A percentile compares a stretch with the other conserved stretches of the same genome.
phyloP scores from a whole-genome alignment of 1,139 yeast genomes.

The Lodderomyces jiufengensis region DNA sequence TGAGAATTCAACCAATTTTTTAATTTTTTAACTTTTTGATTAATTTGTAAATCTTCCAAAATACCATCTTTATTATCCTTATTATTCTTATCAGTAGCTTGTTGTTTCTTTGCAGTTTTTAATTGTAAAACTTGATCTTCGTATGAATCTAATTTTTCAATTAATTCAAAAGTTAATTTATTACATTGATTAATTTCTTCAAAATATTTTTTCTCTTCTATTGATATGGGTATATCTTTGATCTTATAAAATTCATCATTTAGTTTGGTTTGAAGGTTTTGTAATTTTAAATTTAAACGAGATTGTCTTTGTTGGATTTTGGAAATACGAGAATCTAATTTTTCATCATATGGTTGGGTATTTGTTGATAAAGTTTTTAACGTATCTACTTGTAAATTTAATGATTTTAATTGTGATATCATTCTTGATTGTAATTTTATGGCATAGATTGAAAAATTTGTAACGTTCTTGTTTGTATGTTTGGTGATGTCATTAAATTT shows the following conservation, averaged over 20 bases:
- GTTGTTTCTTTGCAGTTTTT: not conserved
- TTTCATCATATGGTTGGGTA: conserved; percentile 14
- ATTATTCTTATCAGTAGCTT: not conserved
- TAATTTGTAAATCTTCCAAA: conserved; percentile 18
- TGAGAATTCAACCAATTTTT: conserved; percentile 20
- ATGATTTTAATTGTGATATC: conserved; percentile 19
- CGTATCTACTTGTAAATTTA: conserved; percentile 23
- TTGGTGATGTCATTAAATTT: conserved; percentile 21
- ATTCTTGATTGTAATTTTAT: conserved; percentile 24
- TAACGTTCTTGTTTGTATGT: conserved; percentile 16
- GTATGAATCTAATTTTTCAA: not conserved
- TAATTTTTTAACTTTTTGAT: conserved; percentile 17
- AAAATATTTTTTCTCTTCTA: conserved; percentile 36
- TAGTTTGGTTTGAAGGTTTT: conserved; percentile 21
- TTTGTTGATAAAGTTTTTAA: conserved; percentile 12
- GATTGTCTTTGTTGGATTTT: conserved; percentile 20
- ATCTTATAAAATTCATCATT: conserved; percentile 18
- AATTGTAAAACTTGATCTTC: conserved; percentile 1
- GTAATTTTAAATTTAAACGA: conserved; percentile 19
- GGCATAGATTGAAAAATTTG: conserved; percentile 19
- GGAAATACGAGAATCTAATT: conserved; percentile 14
- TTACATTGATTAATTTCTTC: conserved; percentile 28
- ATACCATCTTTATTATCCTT: conserved; percentile 3
- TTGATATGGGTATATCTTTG: conserved; percentile 30
- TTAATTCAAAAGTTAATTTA: conserved; percentile 1